Evolutionary conservation across 495 filamentous ascomycete species (phyloP).

Genomic region (Acidiella bohemica): DNA sequence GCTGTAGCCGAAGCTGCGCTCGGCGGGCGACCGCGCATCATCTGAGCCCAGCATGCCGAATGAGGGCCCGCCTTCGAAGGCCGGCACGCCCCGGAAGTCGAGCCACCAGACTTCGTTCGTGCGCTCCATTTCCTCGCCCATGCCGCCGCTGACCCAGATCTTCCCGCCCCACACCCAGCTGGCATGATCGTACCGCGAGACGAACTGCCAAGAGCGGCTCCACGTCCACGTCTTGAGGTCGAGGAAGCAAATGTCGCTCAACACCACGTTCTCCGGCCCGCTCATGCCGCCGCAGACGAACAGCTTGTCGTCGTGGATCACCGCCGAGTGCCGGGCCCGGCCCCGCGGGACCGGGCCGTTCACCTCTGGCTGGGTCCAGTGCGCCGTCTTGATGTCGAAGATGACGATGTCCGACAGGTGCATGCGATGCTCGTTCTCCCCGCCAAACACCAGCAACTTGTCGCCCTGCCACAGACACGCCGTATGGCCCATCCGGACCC

Average conservation of each 20-base stretch:
- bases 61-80: constrained; percentile 60
- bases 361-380: constrained; percentile 85
- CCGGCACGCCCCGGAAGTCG: constrained; percentile 77
- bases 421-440: constrained; percentile 92
- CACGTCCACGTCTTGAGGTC: constrained; percentile 96
- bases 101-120: constrained; percentile 93
- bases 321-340: constrained; percentile 81
- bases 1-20: constrained; percentile 12
- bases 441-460: constrained; percentile 89
- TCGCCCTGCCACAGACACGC: constrained; percentile 88
- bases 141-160: constrained; percentile 93
- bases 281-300: constrained; percentile 87
- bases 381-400: constrained; percentile 81
- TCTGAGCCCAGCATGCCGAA: constrained; percentile 40
- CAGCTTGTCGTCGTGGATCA: constrained; percentile 89
- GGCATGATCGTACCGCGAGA: constrained; percentile 83
- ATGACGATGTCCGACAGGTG: constrained; percentile 94
- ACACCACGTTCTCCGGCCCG: constrained; percentile 70
- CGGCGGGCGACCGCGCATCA: constrained; percentile 36
- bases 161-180: constrained; percentile 82
- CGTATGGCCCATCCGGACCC: constrained; percentile 95
- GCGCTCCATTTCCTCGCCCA: constrained; percentile 90
- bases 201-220: constrained; percentile 92
- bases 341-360: constrained; percentile 73
- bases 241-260: constrained; percentile 91